A percentile compares a stretch with the other conserved stretches of the same genome.
Conservation (phyloP, 2,329 filamentous ascomycete genomes). For the Ophiognomonia clavigignenti-juglandacearum region DNA sequence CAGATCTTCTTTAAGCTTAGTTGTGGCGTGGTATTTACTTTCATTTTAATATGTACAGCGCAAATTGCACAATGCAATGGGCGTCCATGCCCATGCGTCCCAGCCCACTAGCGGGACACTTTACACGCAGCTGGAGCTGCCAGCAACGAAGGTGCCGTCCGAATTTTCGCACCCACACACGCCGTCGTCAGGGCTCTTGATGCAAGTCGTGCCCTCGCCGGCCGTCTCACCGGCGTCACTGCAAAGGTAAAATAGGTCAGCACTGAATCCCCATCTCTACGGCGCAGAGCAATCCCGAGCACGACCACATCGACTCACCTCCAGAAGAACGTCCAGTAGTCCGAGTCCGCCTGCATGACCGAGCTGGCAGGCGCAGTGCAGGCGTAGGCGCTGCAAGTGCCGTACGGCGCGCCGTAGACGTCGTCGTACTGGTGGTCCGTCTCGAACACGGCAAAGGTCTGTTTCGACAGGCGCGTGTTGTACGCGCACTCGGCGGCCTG, state of each 20-base stretch:
- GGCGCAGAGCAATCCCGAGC: too few relatives aligned
- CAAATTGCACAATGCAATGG: too few relatives aligned
- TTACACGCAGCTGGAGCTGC: constrained; percentile 22
- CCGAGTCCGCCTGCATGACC: constrained; percentile 25
- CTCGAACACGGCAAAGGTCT: constrained; percentile 33
- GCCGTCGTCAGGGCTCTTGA: constrained; percentile 31
- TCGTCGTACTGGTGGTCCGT: constrained; percentile 40
- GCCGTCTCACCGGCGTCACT: constrained; percentile 22
- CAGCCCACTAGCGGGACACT: neutral
- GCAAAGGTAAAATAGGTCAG: neutral
- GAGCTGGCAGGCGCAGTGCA: constrained; percentile 28
- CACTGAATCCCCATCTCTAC: neutral
- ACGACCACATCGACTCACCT: too few relatives aligned
- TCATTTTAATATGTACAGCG: too few relatives aligned
- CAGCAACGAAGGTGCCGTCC: constrained; percentile 31
- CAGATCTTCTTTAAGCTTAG: too few relatives aligned
- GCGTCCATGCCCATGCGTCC: too few relatives aligned
- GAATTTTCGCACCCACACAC: constrained; percentile 37
- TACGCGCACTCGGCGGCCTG: constrained; percentile 33
- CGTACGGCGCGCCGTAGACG: constrained; percentile 39
- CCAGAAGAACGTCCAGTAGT: constrained; percentile 40
- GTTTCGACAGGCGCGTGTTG: constrained; percentile 29
- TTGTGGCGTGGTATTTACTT: too few relatives aligned
- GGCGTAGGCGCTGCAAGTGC: constrained; percentile 39
- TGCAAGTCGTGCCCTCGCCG: constrained; percentile 32